A percentile compares a stretch with the other conserved stretches of the same genome.
These are phyloP conservation scores for Colletotrichum nymphaeae DNA, from an alignment of 2,329 filamentous ascomycete genomes.

Conservation along the genomic window DNA sequence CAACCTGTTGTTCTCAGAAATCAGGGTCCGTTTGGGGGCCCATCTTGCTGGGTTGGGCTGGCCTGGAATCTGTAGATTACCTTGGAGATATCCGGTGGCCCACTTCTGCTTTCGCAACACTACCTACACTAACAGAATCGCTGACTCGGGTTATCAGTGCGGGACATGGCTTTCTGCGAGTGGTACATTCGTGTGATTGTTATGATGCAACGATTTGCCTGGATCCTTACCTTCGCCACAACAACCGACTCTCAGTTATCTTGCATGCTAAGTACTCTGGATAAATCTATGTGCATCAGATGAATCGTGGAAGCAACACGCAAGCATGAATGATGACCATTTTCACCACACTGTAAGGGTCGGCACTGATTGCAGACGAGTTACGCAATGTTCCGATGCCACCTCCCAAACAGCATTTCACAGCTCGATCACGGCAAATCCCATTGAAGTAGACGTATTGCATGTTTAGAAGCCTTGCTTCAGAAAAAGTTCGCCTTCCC, in stretches of 20 bases:
- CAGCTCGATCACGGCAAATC: not conserved
- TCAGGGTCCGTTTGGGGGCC: slow-evolving; percentile 15
- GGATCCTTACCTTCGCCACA: not conserved
- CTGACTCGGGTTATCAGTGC: slow-evolving; percentile 18
- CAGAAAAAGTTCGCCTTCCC: slow-evolving; percentile 29
- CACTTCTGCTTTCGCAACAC: slow-evolving; percentile 6
- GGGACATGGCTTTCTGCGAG: slow-evolving; percentile 12
- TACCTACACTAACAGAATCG: slow-evolving; percentile 2
- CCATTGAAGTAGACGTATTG: not conserved
- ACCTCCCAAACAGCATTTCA: slow-evolving; percentile 13
- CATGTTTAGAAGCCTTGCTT: slow-evolving; percentile 5
- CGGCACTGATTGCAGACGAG: slow-evolving; percentile 1
- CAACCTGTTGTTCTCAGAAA: slow-evolving; percentile 3
- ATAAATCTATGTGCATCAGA: not conserved
- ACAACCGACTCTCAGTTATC: not conserved
- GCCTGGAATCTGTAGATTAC: not conserved
- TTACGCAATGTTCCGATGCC: slow-evolving; percentile 26
- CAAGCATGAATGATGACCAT: not conserved
- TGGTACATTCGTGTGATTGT: not conserved
- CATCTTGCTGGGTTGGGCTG: slow-evolving; percentile 12
- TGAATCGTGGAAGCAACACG: not conserved
- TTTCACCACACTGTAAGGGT: not conserved
- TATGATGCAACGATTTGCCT: not conserved
- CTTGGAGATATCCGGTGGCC: not conserved
- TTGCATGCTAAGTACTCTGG: not conserved